Conservation (phyloP, 495 filamentous ascomycete genomes). For the Ascodesmis nigricans region DNA sequence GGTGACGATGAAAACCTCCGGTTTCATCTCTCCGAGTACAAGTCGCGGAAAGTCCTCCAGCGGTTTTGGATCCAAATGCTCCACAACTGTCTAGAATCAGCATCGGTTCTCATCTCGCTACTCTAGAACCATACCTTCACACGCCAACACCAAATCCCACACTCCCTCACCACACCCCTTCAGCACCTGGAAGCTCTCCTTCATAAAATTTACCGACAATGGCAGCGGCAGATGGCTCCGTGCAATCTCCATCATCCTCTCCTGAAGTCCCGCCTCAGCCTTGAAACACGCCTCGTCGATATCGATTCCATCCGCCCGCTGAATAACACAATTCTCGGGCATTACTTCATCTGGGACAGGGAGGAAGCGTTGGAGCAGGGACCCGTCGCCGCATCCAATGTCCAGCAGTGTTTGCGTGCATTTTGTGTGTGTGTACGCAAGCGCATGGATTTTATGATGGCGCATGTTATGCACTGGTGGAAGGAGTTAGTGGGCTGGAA, state of each 20-base stretch:
- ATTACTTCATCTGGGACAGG: constrained; percentile 16
- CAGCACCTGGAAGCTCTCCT: constrained; percentile 8
- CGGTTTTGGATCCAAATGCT: constrained; percentile 19
- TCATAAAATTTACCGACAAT: constrained; percentile 12
- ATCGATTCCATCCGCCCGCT: constrained; percentile 16
- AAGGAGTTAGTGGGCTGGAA: too few species aligned
- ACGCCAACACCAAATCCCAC: constrained; percentile 16
- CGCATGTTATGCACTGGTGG: too few species aligned
- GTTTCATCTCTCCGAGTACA: constrained; percentile 15
- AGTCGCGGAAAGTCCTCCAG: constrained; percentile 12
- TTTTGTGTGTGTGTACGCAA: too few species aligned
- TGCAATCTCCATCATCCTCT: constrained; percentile 15
- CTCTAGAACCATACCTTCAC: constrained; percentile 19
- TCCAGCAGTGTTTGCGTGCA: constrained; percentile 20
- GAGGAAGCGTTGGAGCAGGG: constrained; percentile 10
- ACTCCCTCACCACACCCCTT: not conserved
- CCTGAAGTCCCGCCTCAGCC: not conserved
- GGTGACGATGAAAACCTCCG: constrained; percentile 18
- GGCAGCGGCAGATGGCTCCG: too few species aligned
- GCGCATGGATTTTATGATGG: too few species aligned
- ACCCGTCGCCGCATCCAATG: constrained; percentile 17
- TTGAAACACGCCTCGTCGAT: constrained; percentile 11
- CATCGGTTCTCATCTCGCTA: too few species aligned
- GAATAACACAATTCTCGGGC: too few species aligned
- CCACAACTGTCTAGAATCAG: constrained; percentile 13